Percentiles rank a stretch among this genome's conserved stretches.
These are phyloP conservation scores for Collybia mongolica DNA, from an alignment of 768 basidiomycete species.

Conservation along the genomic window DNA sequence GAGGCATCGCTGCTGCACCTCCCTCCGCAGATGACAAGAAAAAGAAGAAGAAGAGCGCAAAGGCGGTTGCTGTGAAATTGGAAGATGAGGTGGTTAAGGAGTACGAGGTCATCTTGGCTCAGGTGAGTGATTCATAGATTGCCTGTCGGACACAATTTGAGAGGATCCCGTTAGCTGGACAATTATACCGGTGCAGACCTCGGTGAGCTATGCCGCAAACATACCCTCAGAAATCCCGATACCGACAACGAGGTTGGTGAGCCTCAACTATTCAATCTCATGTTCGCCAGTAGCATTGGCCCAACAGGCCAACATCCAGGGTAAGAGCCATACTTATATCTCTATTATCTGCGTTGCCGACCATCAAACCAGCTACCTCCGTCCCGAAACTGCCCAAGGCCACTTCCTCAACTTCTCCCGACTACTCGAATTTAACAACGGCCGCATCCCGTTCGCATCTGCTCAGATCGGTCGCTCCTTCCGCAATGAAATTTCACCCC, in stretches of 20 bases:
- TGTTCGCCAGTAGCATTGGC: conserved; percentile 97
- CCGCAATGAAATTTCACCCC: conserved; percentile 97
- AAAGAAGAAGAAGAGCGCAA: conserved; percentile 77
- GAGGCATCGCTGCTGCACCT: conserved; percentile 66
- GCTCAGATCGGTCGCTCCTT: conserved; percentile 96
- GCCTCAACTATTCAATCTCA: conserved; percentile 96
- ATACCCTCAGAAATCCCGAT: conserved; percentile 85
- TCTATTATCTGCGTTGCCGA: neutral
- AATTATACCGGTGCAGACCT: conserved; percentile 90
- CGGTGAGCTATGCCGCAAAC: conserved; percentile 78
- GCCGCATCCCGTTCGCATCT: conserved; percentile 93
- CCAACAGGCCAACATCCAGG: conserved; percentile 97
- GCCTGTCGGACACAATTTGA: neutral
- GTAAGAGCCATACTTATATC: conserved; percentile 36
- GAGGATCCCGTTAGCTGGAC: conserved; percentile 62
- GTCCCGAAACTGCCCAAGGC: conserved; percentile 97
- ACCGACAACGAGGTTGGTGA: conserved; percentile 91
- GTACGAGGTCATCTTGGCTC: conserved; percentile 85
- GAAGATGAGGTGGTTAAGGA: conserved; percentile 70
- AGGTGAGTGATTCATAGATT: conserved; percentile 49
- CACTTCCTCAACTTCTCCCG: conserved; percentile 99
- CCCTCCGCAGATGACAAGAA: conserved; percentile 62
- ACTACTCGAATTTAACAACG: conserved; percentile 97
- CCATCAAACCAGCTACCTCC: conserved; percentile 67
- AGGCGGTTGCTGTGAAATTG: conserved; percentile 67